Base-by-base conservation (phyloP, 495 filamentous ascomycete species). In the Pyrenopolyporus hunteri region DNA sequence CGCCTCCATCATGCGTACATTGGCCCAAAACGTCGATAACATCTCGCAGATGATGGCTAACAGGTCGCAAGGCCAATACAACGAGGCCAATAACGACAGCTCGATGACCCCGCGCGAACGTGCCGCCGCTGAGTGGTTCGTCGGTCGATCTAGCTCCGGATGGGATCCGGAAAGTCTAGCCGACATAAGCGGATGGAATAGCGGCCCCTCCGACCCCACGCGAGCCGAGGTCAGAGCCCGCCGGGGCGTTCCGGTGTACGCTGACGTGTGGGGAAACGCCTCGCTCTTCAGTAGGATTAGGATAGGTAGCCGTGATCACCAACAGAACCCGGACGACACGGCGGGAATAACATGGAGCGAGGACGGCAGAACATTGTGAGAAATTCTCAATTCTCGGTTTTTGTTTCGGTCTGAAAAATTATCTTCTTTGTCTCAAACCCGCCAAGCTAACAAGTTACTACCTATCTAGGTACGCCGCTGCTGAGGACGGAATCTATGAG, bases 401-500 rank as follows among this genome's bases (percentile, higher is more conserved):
- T n/a, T n/a, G n/a, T n/a, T n/a, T n/a, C n/a, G n/a, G n/a, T n/a
- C n/a, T n/a, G n/a, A n/a, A n/a, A n/a, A n/a, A n/a, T n/a, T n/a
- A n/a, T n/a, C n/a, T n/a, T n/a, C n/a, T n/a, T n/a, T n/a, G n/a
- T n/a, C n/a, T 56, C 1, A 17, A 13, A 1, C 17, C 29, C 7
- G 10, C 4, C 1, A 19, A 22, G 36, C 70, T 73, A 33, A 74
- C 64, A 4, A 6, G 17, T 19, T 17, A 5, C 13, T 49, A 36
- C 6, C 13, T 49, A 36, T n/a, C 6, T 53, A 91, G 89, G 56
- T 91, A 86, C 61, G 79, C 89, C 64, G 89, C 82, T n/a, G 88
- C 88, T 2, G 80, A 89, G 48, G 80, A 88, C 44, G 89, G 89
- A 14, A 88, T 93, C 13, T 87, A 89, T 56, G 87, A 92, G 71